Evolutionary conservation across 768 basidiomycete species (phyloP), one percentile per base, ranked within the genome.

Genomic region (Pleurotus cornucopiae): DNA sequence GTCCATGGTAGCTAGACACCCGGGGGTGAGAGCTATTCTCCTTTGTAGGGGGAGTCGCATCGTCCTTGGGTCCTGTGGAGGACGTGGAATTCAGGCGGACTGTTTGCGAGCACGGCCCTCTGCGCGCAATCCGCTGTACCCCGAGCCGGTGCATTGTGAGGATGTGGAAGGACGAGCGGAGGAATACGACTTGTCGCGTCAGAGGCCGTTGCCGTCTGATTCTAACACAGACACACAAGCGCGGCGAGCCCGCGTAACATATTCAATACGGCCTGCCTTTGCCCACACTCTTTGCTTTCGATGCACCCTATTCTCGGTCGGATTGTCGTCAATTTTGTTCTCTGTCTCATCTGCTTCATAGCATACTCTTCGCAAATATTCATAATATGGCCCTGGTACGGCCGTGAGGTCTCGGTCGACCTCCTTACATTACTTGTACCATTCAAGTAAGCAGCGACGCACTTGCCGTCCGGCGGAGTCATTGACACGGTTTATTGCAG

Each of bases 341-440:
- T 88, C 51, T 76, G 75, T 62, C 79, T 93, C 37, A 92, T 93
- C 44, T 81, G 76, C 51, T 98, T 98, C 70, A 94, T 98, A 60
- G 83, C 91, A 2, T 91, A 92, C 68, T 88, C 90, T 5, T 84
- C 88, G 2, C 96, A 98, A 69, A 80, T 93, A 62, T 94, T 90
- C 71, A 77, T 98, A 58, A 84, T 97, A 67, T 81, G 80, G 92
- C 94, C 93, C 18, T 97, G 92, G 92, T 96, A 95, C 64, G 91
- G 93, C 40, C 70, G 79, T 38, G 85, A 71, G 49, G 60, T 91
- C 59, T 86, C 91, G 12, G 71, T 90, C 41, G 85, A 94, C 64
- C 82, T 96, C 45, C 58, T 96, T 39, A 73, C 69, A 18, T 77
- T 95, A n/a, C 77, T 97, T 18, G 60, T 84, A 2, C 96, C 96